Base-by-base conservation (phyloP, 208 protist genomes). In the Crithidia mellificae region DNA sequence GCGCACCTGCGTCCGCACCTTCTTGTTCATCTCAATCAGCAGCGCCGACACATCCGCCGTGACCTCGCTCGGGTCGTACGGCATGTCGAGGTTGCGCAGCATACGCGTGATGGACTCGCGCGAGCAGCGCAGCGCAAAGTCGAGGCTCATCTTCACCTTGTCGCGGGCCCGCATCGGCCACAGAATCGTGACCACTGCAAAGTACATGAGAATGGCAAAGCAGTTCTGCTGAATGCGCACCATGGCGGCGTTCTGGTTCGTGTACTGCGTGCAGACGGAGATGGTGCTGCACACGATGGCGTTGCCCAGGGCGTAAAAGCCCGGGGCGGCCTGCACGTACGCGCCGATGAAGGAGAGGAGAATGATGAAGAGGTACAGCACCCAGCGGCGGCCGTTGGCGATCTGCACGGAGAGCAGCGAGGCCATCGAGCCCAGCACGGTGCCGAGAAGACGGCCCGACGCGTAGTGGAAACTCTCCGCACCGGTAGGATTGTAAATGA, bases 141-240 rank as follows among this genome's bases (percentile, higher is more conserved):
- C 84, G 43, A 96, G 85, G n/a, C 83, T 79, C 84, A 94, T 91
- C 49, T 83, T 81, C 49, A 96, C 79, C 71, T 91, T 91, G 6
- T 70, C 80, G 47, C 70, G 72, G 6, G 81, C 88, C 11, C 82
- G 88, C 88, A 96, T 94, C 50, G 91, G 91, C 88, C 91, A 96
- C 58, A 96, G 30, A 14, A 85, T 41, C 36, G 66, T 87, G 30
- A 81, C 79, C 65, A 96, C 91, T 32, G 80, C 81, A 69, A 96
- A 96, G 74, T 96, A 96, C 56, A 96, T 84, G 54, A 94, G 75
- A 81, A 96, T 96, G 39, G 91, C 88, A 43, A 96, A 96, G 66
- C 87, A 87, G 75, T 96, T 96, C 67, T 96, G 91, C 63, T 96
- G 77, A 66, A 96, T 96, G 74, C 91, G 91, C 46, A 83, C 77